These are phyloP conservation scores for Thermothelomyces thermophilus DNA, from an alignment of 2,329 filamentous ascomycete genomes.

Conservation along the genomic window DNA sequence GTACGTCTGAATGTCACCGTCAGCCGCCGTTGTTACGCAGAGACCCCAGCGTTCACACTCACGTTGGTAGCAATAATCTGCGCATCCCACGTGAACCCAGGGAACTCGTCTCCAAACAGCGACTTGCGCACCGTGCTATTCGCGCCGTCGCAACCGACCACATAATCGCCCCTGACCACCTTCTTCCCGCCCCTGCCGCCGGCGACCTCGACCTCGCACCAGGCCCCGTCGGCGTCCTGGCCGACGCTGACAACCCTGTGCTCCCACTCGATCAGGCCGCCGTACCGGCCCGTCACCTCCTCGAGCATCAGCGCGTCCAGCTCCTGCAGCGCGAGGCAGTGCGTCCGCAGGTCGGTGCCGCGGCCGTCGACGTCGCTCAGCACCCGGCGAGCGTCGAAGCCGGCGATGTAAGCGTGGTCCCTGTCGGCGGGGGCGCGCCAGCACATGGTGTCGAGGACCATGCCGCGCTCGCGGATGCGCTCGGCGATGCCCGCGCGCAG, in stretches of 20 bases:
- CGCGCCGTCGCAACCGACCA: slow-evolving; percentile 52
- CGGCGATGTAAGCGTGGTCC: slow-evolving; percentile 32
- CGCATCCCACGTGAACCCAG: slow-evolving; percentile 52
- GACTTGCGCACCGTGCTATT: slow-evolving; percentile 42
- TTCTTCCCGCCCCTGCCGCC: slow-evolving; percentile 28
- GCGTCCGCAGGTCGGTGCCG: slow-evolving; percentile 34
- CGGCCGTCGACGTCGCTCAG: slow-evolving; percentile 28
- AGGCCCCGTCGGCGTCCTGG: slow-evolving; percentile 39
- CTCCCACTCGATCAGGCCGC: slow-evolving; percentile 37
- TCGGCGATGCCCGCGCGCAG: slow-evolving; percentile 52
- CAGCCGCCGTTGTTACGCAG: not conserved
- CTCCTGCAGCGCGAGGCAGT: slow-evolving; percentile 37
- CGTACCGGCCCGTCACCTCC: slow-evolving; percentile 28
- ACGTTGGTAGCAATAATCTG: slow-evolving; percentile 59
- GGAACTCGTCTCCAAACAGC: slow-evolving; percentile 50
- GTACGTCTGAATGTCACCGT: slow-evolving; percentile 44
- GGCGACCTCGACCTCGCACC: slow-evolving; percentile 36
- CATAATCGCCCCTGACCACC: slow-evolving; percentile 43
- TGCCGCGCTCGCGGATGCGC: slow-evolving; percentile 33
- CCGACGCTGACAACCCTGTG: slow-evolving; percentile 41
- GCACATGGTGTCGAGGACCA: slow-evolving; percentile 34
- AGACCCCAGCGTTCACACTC: slow-evolving; percentile 19
- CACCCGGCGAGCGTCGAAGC: slow-evolving; percentile 30
- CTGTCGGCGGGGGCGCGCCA: slow-evolving; percentile 31
- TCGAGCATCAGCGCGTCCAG: slow-evolving; percentile 39